A percentile compares a stretch with the other conserved stretches of the same genome.
These are phyloP conservation scores for Colletotrichum cordylinicola DNA, from an alignment of 2,329 filamentous ascomycete genomes.

Conservation along the genomic window DNA sequence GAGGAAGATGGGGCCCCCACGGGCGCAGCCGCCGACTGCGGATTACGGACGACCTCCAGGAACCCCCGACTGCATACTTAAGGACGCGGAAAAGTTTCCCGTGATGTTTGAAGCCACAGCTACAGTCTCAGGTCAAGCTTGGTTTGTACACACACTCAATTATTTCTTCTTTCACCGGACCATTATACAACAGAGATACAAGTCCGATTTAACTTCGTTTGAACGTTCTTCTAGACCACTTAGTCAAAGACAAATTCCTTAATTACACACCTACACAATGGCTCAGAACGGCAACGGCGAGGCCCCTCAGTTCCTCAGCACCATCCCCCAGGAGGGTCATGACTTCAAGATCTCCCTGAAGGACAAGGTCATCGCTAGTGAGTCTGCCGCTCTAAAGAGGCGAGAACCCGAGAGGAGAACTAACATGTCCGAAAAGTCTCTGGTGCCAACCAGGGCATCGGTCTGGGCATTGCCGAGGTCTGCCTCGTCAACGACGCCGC, in stretches of 20 bases:
- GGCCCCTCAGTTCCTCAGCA: slow-evolving; percentile 29
- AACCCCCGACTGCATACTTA: slow-evolving; percentile 3
- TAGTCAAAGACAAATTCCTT: neutral
- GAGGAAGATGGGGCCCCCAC: neutral
- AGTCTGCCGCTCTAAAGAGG: slow-evolving; percentile 13
- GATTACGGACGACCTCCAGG: neutral
- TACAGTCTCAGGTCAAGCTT: neutral
- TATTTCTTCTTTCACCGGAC: neutral
- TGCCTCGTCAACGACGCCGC: slow-evolving; percentile 49
- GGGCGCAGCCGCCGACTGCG: neutral
- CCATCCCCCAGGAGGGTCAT: slow-evolving; percentile 36
- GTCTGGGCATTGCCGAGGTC: slow-evolving; percentile 50
- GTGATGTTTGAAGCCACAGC: neutral
- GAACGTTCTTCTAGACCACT: neutral
- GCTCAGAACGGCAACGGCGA: neutral
- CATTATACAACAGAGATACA: neutral
- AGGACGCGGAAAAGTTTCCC: neutral
- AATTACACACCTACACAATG: neutral
- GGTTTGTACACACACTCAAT: neutral
- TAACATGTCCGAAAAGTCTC: slow-evolving; percentile 33
- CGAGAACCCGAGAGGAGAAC: neutral
- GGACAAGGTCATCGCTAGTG: slow-evolving; percentile 44
- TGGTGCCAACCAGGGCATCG: slow-evolving; percentile 35
- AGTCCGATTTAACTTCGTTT: neutral
- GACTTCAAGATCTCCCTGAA: slow-evolving; percentile 40